Evolutionary conservation across 176 grass and related monocot genomes (phyloP).

Genomic region (Carex parvula): DNA sequence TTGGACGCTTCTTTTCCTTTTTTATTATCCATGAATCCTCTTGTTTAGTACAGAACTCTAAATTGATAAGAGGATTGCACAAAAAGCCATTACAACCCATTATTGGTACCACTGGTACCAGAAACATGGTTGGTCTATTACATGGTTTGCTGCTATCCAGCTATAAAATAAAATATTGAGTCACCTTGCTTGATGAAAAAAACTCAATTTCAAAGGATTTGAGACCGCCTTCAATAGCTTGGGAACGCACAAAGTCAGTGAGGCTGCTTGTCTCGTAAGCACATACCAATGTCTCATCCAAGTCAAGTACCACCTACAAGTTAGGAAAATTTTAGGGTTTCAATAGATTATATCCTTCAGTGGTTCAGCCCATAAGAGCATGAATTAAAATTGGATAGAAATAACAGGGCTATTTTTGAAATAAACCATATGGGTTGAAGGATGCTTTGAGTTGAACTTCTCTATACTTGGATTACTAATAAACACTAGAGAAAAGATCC

Average conservation of each 20-base stretch:
- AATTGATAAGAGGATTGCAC: neutral
- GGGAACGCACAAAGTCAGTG: slow-evolving; percentile 41
- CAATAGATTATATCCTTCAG: neutral
- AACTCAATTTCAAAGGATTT: slow-evolving; percentile 85
- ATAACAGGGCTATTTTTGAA: neutral
- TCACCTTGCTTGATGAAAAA: slow-evolving; percentile 59
- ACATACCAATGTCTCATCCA: slow-evolving; percentile 86
- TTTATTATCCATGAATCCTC: neutral
- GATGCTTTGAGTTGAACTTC: neutral
- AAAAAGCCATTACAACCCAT: neutral
- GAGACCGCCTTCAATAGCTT: slow-evolving; percentile 61
- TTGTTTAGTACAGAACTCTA: neutral
- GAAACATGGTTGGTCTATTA: neutral
- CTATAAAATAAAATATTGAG: neutral
- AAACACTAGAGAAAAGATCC: neutral
- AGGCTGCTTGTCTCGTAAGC: slow-evolving; percentile 71
- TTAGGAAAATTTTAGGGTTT: neutral
- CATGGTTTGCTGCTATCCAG: neutral
- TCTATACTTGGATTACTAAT: neutral
- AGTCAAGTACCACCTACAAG: slow-evolving; percentile 78
- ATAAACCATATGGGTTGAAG: neutral
- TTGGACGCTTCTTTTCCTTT: too few relatives aligned
- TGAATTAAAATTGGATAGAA: slow-evolving; percentile 1
- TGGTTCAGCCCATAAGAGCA: neutral
- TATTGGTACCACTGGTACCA: neutral